Base-by-base conservation (phyloP, 345 rosid genomes). In the Eucalyptus paniculata region DNA sequence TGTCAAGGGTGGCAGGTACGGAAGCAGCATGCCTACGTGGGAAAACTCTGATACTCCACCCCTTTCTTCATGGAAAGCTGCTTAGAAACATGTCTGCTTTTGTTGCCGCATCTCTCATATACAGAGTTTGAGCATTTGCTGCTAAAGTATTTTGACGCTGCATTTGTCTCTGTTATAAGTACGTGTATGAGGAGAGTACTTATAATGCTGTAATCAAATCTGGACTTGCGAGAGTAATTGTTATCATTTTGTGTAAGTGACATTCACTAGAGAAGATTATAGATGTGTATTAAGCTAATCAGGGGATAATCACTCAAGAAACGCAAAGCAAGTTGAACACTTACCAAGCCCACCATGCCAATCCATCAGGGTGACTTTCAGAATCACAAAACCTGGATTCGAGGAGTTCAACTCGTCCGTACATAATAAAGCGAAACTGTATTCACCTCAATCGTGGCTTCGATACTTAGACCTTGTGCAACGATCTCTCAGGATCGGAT, bases 21-120 rank as follows among this genome's bases (percentile, higher is more conserved):
- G 3, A 5, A n/a, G 26, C 23, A n/a, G 7, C 50, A 1, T 81
- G 7, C 1, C 85, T 26, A 96, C 96, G 12, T 92, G 88, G 93
- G 87, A 91, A 58, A 65, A 89, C 60, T 90, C 95, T 0, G 96
- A 94, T 13, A 96, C 97, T 69, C 96, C 95, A 37, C 94, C 95
- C 3, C 53, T 93, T 82, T 93, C 95, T 67, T 93, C 95, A 85
- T 94, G 97, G 97, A 91, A 86, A 49, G 47, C 30, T 58, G n/a
- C 42, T 53, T 86, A 32, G 44, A 86, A 19, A 18, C 45, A 10
- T 37, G 44, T 10, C 82, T 72, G 26, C 45, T 72, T 34, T 24
- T 72, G 26, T 69, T 3, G 42, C 24, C 2, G 24, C 23, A 69
- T 69, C 81, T 69, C 11, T 32, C 3, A 69, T 69, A 34, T 4